Percentiles rank a stretch among this genome's conserved stretches.
phyloP scores from a whole-genome alignment of 2,329 filamentous ascomycete genomes.

The Taxawa tesnikishii region DNA sequence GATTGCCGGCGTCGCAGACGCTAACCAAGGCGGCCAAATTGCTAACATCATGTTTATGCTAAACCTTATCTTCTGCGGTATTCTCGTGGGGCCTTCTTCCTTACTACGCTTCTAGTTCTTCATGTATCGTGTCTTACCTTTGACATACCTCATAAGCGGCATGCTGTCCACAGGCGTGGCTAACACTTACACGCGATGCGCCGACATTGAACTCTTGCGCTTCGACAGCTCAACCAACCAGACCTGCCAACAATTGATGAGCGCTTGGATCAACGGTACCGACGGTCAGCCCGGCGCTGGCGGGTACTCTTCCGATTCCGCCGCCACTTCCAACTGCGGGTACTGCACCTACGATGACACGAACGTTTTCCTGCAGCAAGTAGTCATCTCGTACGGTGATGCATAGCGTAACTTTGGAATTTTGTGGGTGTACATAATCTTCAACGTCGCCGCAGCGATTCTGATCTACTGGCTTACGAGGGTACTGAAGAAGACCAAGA shows the following conservation, averaged over 20 bases:
- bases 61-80: slow-evolving; percentile 57
- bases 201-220: slow-evolving; percentile 54
- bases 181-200: slow-evolving; percentile 53
- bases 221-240: slow-evolving; percentile 48
- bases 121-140: slow-evolving; percentile 71
- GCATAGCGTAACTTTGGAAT: slow-evolving; percentile 45
- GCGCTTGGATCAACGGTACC: slow-evolving; percentile 16
- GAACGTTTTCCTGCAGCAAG: slow-evolving; percentile 26
- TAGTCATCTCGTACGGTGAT: slow-evolving; percentile 31
- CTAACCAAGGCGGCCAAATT: slow-evolving; percentile 66
- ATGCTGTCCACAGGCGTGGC: slow-evolving; percentile 61
- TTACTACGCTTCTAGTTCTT: slow-evolving; percentile 70
- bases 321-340: slow-evolving; percentile 21
- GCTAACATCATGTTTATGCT: slow-evolving; percentile 65
- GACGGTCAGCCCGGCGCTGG: slow-evolving; percentile 12
- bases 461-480: slow-evolving; percentile 41
- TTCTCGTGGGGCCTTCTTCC: slow-evolving; percentile 49
- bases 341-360: slow-evolving; percentile 30
- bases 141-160: slow-evolving; percentile 67
- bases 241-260: slow-evolving; percentile 27
- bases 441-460: slow-evolving; percentile 38
- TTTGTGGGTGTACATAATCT: slow-evolving; percentile 39
- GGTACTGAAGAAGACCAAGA: slow-evolving; percentile 36
- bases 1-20: slow-evolving; percentile 62
- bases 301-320: slow-evolving; percentile 24